Evolutionary conservation across 1,284 basidiomycete species (phyloP).

Genomic region (Irpex rosettiformis): DNA sequence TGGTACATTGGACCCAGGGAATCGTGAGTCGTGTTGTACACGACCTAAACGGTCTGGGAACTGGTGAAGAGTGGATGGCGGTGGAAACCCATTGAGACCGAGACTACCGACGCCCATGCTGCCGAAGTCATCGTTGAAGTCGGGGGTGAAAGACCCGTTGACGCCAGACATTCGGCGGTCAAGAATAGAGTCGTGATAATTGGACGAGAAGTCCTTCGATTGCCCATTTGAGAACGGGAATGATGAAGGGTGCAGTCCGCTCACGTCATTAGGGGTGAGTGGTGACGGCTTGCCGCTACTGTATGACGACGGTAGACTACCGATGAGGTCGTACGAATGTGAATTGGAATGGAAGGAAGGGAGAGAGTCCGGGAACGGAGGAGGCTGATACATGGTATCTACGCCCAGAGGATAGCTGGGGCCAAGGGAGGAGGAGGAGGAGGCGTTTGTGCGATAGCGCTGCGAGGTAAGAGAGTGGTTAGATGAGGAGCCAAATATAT

Average conservation of each 20-base stretch:
- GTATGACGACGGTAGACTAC: constrained; percentile 55
- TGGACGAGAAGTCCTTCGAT: constrained; percentile 52
- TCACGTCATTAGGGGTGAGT: constrained; percentile 63
- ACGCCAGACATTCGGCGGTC: constrained; percentile 57
- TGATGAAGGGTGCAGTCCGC: constrained; percentile 45
- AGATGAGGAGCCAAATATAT: constrained; percentile 51
- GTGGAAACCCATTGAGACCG: constrained; percentile 35
- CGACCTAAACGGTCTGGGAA: constrained; percentile 58
- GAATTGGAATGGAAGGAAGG: constrained; percentile 49
- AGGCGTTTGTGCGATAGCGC: constrained; percentile 63
- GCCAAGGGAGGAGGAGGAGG: constrained; percentile 59
- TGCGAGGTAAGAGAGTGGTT: constrained; percentile 46
- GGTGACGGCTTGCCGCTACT: constrained; percentile 72
- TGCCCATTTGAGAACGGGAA: constrained; percentile 44
- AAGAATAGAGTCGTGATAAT: constrained; percentile 48
- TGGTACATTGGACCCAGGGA: constrained; percentile 29
- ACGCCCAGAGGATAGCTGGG: constrained; percentile 49
- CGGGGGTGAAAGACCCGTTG: constrained; percentile 44
- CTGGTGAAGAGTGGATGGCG: constrained; percentile 44
- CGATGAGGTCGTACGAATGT: constrained; percentile 62
- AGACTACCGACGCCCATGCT: constrained; percentile 43
- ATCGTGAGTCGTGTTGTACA: constrained; percentile 36
- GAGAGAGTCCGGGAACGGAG: constrained; percentile 55
- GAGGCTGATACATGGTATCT: constrained; percentile 55
- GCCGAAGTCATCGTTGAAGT: constrained; percentile 60